Evolutionary conservation across 192 early-diverging fungal species (phyloP).

Genomic region (Coemansia sp.): DNA sequence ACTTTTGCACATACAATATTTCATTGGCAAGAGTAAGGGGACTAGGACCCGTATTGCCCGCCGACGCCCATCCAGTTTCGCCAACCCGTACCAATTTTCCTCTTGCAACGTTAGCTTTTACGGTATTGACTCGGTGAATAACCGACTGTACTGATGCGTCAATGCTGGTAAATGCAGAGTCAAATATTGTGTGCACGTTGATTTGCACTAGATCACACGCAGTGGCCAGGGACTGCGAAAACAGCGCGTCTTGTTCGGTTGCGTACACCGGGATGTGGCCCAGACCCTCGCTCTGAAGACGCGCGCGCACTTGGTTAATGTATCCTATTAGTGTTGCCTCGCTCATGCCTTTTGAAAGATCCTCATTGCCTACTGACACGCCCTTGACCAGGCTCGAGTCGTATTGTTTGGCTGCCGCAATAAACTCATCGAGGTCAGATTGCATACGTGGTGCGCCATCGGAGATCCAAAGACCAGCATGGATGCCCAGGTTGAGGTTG

Average conservation of each 20-base stretch:
- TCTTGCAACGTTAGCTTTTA: constrained; percentile 8
- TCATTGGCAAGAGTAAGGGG: constrained; percentile 40
- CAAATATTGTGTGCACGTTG: constrained; percentile 52
- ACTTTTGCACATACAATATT: constrained; percentile 27
- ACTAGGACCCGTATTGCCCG: constrained; percentile 35
- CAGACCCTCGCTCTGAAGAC: constrained; percentile 40
- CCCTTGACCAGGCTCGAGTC: constrained; percentile 35
- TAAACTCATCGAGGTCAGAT: constrained; percentile 41
- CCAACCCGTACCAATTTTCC: constrained; percentile 27
- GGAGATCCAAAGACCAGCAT: constrained; percentile 48
- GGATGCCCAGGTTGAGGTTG: constrained; percentile 32
- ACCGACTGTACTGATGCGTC: constrained; percentile 33
- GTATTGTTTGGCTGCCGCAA: constrained; percentile 35
- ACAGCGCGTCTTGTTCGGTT: constrained; percentile 40
- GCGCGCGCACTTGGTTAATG: constrained; percentile 42
- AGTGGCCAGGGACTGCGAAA: constrained; percentile 26
- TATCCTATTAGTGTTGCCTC: constrained; percentile 42
- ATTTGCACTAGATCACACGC: constrained; percentile 44
- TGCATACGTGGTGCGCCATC: constrained; percentile 32
- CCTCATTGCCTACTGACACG: constrained; percentile 53
- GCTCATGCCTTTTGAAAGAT: constrained; percentile 37
- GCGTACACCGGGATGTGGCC: constrained; percentile 46
- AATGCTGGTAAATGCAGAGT: constrained; percentile 22
- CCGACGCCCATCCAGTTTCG: constrained; percentile 48
- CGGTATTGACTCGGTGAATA: not conserved